Conservation (phyloP, 495 filamentous ascomycete genomes). For the Neurospora sp. region DNA sequence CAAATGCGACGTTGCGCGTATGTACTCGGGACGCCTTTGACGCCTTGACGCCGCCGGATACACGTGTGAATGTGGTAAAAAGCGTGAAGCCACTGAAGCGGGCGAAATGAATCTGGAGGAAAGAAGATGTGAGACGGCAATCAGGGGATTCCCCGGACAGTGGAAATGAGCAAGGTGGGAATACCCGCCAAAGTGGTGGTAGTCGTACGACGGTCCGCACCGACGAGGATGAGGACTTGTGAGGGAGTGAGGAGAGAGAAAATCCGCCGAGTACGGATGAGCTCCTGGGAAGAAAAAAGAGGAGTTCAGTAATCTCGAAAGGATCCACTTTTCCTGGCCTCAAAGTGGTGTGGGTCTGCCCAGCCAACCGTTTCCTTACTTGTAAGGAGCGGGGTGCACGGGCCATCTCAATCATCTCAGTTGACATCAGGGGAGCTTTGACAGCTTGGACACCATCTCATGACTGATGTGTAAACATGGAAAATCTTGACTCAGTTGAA, state of each 20-base stretch:
- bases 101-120: neutral
- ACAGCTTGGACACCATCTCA: neutral
- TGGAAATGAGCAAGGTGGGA: neutral
- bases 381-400: neutral
- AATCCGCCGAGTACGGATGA: neutral
- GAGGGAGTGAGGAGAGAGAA: neutral
- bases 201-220: too few relatives aligned
- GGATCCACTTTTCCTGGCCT: neutral
- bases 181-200: too few relatives aligned
- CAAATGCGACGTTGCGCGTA: neutral
- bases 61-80: neutral
- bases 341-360: too few relatives aligned
- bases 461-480: neutral
- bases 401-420: neutral
- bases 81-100: neutral
- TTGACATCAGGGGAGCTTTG: neutral
- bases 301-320: neutral
- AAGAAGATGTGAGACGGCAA: neutral
- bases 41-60: neutral
- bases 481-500: neutral
- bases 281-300: neutral
- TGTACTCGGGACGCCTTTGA: neutral
- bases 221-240: neutral
- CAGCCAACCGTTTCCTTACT: neutral
- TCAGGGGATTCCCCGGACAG: neutral